Evolutionary conservation across 192 early-diverging fungal genomes (phyloP).

Genomic region (Umbelopsis isabellina): DNA sequence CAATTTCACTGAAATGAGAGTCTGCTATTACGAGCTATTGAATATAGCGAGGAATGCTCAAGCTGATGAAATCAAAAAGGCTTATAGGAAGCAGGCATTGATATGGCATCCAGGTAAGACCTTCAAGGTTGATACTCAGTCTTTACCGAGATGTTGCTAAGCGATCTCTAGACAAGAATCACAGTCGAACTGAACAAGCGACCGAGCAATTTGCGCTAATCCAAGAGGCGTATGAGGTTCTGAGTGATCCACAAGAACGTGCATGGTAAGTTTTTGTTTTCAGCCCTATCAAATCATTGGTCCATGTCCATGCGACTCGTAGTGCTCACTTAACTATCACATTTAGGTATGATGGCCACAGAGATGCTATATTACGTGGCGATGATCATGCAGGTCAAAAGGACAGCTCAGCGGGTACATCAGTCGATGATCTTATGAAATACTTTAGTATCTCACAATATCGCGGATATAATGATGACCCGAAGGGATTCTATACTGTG

Average conservation of each 20-base stretch:
- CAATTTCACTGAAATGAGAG: constrained; percentile 48
- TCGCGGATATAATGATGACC: constrained; percentile 69
- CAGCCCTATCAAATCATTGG: background rate
- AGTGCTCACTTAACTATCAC: background rate
- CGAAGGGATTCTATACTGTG: constrained; percentile 77
- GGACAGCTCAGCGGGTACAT: constrained; percentile 58
- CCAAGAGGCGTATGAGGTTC: constrained; percentile 91
- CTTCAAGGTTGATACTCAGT: background rate
- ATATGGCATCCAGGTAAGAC: constrained; percentile 76
- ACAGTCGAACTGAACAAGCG: constrained; percentile 78
- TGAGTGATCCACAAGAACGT: constrained; percentile 93
- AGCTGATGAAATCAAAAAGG: constrained; percentile 85
- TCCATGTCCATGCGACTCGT: background rate
- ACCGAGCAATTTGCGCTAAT: constrained; percentile 88
- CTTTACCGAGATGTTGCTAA: background rate
- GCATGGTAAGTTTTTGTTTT: constrained; percentile 69
- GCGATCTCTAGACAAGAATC: constrained; percentile 78
- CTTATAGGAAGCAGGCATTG: constrained; percentile 75
- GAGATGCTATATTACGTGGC: constrained; percentile 89
- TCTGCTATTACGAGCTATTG: constrained; percentile 91
- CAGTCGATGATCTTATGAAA: constrained; percentile 73
- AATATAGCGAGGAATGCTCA: constrained; percentile 76
- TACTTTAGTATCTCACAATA: constrained; percentile 80
- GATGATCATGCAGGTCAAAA: constrained; percentile 55
- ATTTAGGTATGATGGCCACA: constrained; percentile 85